Percentiles rank a stretch among this genome's conserved stretches.
phyloP scores from a whole-genome alignment of 1,284 basidiomycete species.

The Ganoderma sp. region DNA sequence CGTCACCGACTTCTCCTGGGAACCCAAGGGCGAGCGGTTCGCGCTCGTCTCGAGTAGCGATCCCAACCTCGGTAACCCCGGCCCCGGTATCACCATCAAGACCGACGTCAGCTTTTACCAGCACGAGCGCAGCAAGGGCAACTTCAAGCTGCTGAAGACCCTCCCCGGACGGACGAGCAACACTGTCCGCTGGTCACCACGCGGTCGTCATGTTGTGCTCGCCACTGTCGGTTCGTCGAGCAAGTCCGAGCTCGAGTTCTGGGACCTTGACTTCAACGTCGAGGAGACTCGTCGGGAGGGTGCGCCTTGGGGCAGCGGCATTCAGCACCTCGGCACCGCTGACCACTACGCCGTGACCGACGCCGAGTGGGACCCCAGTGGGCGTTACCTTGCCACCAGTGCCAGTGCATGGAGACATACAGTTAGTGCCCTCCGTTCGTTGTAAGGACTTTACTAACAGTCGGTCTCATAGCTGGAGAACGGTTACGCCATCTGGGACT shows the following conservation, averaged over 20 bases:
- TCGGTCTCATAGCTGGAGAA: constrained; percentile 79
- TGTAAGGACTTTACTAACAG: not conserved
- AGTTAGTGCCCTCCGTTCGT: constrained; percentile 52
- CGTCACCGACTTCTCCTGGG: constrained; percentile 98
- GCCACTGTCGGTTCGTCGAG: constrained; percentile 94
- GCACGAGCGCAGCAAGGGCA: constrained; percentile 91
- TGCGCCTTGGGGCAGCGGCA: constrained; percentile 78
- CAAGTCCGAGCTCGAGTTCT: constrained; percentile 99
- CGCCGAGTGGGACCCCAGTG: constrained; percentile 98
- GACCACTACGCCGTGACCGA: constrained; percentile 99
- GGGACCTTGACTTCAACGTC: constrained; percentile 96
- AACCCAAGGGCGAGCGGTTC: constrained; percentile 95
- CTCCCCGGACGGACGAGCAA: constrained; percentile 91
- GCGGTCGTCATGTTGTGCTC: constrained; percentile 94
- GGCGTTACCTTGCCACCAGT: constrained; percentile 91
- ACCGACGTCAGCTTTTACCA: constrained; percentile 98
- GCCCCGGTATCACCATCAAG: constrained; percentile 92
- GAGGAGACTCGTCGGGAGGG: constrained; percentile 65
- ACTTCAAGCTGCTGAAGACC: constrained; percentile 89
- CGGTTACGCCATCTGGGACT: constrained; percentile 98
- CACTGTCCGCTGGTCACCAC: constrained; percentile 97
- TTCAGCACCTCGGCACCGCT: constrained; percentile 86
- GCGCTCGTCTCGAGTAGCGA: constrained; percentile 95
- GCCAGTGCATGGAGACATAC: constrained; percentile 96
- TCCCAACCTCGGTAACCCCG: constrained; percentile 89